These are phyloP conservation scores for Trichocladium antarcticum DNA, from an alignment of 495 filamentous ascomycete genomes.

Conservation along the genomic window DNA sequence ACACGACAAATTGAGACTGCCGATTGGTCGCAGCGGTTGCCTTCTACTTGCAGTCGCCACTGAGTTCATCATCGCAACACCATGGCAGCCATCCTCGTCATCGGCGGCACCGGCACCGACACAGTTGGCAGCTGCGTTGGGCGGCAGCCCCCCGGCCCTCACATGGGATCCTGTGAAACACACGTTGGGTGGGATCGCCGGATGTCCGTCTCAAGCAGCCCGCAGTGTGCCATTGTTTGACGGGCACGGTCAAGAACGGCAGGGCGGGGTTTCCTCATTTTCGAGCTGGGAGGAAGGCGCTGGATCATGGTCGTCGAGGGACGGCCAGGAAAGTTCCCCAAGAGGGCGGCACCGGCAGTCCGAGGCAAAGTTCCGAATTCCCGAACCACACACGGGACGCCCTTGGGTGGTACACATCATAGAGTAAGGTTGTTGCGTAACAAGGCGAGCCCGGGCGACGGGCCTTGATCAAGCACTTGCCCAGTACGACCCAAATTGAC, in stretches of 20 bases:
- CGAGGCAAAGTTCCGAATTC: slow-evolving; percentile 7
- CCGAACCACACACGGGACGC: neutral
- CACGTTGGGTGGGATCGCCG: slow-evolving; percentile 18
- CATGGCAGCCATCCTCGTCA: slow-evolving; percentile 29
- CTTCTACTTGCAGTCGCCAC: too few species aligned
- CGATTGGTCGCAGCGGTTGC: too few species aligned
- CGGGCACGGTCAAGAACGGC: slow-evolving; percentile 1
- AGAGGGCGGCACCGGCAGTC: slow-evolving; percentile 6
- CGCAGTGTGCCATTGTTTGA: slow-evolving; percentile 4
- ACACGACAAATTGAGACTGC: neutral
- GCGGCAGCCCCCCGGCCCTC: slow-evolving; percentile 25
- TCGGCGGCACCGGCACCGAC: slow-evolving; percentile 42
- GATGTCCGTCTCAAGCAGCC: neutral
- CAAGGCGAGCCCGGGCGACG: neutral
- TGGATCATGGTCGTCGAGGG: slow-evolving; percentile 18
- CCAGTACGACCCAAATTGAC: slow-evolving; percentile 3
- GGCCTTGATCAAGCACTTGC: slow-evolving; percentile 11
- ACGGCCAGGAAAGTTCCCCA: slow-evolving; percentile 21
- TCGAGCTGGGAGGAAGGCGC: slow-evolving; percentile 18
- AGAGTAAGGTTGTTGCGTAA: slow-evolving; percentile 6
- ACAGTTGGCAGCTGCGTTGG: slow-evolving; percentile 37
- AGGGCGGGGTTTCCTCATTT: slow-evolving; percentile 19
- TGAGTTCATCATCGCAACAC: too few species aligned
- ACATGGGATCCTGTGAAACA: too few species aligned
- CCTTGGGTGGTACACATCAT: slow-evolving; percentile 1